These are phyloP conservation scores for Rhodotorula kratochvilovae DNA, from an alignment of 768 basidiomycete genomes.

Conservation along the genomic window DNA sequence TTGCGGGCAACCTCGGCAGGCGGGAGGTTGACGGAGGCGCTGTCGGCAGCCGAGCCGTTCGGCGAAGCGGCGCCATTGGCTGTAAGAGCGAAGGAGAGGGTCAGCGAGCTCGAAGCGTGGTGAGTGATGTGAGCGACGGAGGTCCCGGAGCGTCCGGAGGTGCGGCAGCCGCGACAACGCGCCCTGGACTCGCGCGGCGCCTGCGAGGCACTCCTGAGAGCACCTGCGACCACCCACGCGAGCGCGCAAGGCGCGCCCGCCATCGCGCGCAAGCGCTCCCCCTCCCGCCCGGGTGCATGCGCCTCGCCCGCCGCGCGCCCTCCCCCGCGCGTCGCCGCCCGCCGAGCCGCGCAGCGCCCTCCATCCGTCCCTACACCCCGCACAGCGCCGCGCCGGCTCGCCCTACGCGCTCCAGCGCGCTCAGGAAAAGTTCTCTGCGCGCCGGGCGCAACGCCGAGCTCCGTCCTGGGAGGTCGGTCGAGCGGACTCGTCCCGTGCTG, in stretches of 20 bases:
- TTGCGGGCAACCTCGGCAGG: slow-evolving; percentile 39
- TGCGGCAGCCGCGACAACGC: too few species aligned
- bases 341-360: not conserved
- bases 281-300: not conserved
- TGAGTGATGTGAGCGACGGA: not conserved
- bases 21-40: slow-evolving; percentile 20
- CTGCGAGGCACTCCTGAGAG: not conserved
- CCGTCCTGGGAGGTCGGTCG: too few species aligned
- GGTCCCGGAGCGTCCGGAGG: too few species aligned
- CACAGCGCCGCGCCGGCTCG: too few species aligned
- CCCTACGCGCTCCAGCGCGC: too few species aligned
- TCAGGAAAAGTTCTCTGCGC: not conserved
- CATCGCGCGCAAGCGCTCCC: not conserved
- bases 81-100: not conserved
- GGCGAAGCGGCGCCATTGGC: not conserved
- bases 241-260: too few species aligned
- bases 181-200: too few species aligned
- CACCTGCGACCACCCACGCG: too few species aligned
- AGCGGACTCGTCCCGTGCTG: too few species aligned
- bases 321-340: not conserved
- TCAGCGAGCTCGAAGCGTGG: too few species aligned
- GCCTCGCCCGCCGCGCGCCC: not conserved
- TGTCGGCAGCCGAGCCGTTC: not conserved
- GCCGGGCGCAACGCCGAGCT: not conserved
- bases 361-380: too few species aligned